Conservation (phyloP, 163 green algal species). For the Smithsoniella earleae region DNA sequence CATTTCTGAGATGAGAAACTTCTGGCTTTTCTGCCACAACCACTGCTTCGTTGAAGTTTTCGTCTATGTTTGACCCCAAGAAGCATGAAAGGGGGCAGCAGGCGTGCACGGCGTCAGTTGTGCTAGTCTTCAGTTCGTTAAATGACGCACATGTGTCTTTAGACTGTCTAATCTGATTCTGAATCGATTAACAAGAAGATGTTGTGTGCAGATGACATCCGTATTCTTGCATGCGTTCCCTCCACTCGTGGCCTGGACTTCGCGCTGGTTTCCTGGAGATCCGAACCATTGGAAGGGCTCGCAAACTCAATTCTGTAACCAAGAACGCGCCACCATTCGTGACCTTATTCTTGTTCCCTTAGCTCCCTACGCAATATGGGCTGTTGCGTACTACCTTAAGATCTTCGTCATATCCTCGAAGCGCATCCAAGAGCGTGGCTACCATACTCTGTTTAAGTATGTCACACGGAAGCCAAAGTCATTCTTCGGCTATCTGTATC, state of each 20-base stretch:
- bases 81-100: too few species aligned
- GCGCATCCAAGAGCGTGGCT: slow-evolving; percentile 45
- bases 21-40: too few species aligned
- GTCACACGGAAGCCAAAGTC: slow-evolving; percentile 20
- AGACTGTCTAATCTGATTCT: too few species aligned
- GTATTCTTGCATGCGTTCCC: slow-evolving; percentile 60
- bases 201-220: slow-evolving; percentile 59
- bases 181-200: too few species aligned
- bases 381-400: slow-evolving; percentile 64
- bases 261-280: slow-evolving; percentile 41
- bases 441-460: slow-evolving; percentile 48
- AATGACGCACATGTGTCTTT: too few species aligned
- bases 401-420: slow-evolving; percentile 46
- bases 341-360: slow-evolving; percentile 11
- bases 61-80: too few species aligned
- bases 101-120: too few species aligned
- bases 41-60: too few species aligned
- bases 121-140: too few species aligned
- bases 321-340: not conserved
- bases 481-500: not conserved
- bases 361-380: slow-evolving; percentile 43
- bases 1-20: too few species aligned
- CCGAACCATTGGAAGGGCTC: slow-evolving; percentile 19
- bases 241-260: slow-evolving; percentile 51
- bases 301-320: not conserved